Conservation (phyloP, 257 asterid species). For the Capsicum chinense region DNA sequence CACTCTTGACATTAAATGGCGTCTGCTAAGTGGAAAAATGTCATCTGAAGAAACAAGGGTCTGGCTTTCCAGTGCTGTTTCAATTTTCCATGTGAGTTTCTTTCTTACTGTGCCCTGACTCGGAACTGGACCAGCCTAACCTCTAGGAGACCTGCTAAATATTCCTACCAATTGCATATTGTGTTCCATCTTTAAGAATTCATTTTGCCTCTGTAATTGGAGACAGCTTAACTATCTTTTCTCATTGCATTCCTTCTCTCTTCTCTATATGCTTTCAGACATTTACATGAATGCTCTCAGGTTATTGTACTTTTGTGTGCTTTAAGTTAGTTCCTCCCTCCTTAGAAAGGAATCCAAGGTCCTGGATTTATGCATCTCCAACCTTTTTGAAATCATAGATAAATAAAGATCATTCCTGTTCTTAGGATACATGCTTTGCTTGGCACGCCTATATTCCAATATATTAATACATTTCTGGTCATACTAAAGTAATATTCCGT, state of each 20-base stretch:
- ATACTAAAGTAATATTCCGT: neutral
- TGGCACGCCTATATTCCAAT: neutral
- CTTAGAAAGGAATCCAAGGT: neutral
- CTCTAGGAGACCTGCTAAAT: neutral
- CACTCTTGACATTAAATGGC: conserved; percentile 68
- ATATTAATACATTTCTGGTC: neutral
- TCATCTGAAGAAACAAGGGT: conserved; percentile 58
- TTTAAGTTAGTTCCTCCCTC: neutral
- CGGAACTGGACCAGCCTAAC: neutral
- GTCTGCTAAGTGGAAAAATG: conserved; percentile 70
- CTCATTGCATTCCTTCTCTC: neutral
- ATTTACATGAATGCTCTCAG: neutral
- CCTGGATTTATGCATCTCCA: neutral
- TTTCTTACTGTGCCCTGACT: neutral
- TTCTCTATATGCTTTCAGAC: neutral
- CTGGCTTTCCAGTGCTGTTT: conserved; percentile 73
- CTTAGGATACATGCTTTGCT: neutral
- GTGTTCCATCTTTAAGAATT: neutral
- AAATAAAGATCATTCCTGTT: neutral
- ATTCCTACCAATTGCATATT: neutral
- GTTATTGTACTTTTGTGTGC: conserved; percentile 10
- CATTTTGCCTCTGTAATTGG: conserved; percentile 12
- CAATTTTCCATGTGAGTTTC: conserved; percentile 77
- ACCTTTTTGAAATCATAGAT: conserved; percentile 6
- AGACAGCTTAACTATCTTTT: conserved; percentile 3